Percentiles rank a stretch among this genome's conserved stretches.
Conservation (phyloP, 495 filamentous ascomycete species). For the Penicillium riverlandense region DNA sequence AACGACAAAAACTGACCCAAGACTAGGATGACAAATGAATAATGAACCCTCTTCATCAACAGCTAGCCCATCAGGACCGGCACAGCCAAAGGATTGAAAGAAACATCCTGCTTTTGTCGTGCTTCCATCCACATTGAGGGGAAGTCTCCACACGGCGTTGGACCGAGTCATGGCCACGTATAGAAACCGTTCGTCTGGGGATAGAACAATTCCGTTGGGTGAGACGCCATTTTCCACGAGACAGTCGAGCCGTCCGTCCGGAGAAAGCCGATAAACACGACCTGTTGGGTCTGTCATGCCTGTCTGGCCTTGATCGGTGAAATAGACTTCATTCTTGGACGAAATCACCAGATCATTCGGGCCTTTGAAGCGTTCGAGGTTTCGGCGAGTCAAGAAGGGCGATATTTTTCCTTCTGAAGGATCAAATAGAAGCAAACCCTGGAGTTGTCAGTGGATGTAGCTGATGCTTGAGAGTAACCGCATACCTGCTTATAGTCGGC, state of each 20-base stretch:
- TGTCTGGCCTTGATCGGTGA: conserved; percentile 27
- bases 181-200: conserved; percentile 15
- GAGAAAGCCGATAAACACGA: conserved; percentile 16
- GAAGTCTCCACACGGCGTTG: conserved; percentile 20
- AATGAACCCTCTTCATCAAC: conserved; percentile 20
- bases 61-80: conserved; percentile 18
- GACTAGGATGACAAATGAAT: conserved; percentile 19
- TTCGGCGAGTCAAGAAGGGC: conserved; percentile 12
- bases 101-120: conserved; percentile 18
- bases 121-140: conserved; percentile 19
- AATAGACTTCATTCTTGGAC: conserved; percentile 17
- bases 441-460: neutral
- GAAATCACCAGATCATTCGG: conserved; percentile 22
- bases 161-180: conserved; percentile 26
- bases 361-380: conserved; percentile 25
- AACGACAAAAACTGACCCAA: conserved; percentile 21
- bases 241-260: conserved; percentile 13
- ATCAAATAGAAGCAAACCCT: conserved; percentile 17
- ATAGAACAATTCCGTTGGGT: conserved; percentile 20
- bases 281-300: conserved; percentile 24
- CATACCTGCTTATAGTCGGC: conserved; percentile 22
- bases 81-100: conserved; percentile 18
- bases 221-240: conserved; percentile 19
- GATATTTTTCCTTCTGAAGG: conserved; percentile 2
- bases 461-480: neutral